Evolutionary conservation across 305 asterid genomes (phyloP), one percentile per base, ranked within the genome.

Genomic region (Fraxinus sp.): DNA sequence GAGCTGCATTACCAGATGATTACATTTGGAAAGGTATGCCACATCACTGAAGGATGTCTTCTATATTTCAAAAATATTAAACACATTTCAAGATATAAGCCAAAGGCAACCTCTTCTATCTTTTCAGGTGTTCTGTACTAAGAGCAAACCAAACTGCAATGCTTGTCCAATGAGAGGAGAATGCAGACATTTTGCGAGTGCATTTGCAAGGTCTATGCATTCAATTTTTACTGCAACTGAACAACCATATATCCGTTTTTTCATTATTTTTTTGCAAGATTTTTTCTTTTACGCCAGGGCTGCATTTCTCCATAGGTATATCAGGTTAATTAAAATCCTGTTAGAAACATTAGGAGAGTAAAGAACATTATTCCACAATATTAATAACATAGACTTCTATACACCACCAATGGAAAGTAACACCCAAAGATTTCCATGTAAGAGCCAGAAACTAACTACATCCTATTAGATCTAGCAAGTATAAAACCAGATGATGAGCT

Each of bases 1-100:
- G 99, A 97, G 91, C 89, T 97, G 85, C 99, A 97, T 89, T 97
- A 95, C 86, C 99, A 97, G 87, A 89, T 97, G 98, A 97, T 97
- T 84, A 95, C 99, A 18, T 97, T 97, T 86, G 98, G 99, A 86
- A 97, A 97, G 99, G 99, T 97, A 92, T 39, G 85, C 59, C 82
- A 46, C 81, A 52, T 62, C 28, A 75, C 79, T 82, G 46, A 41
- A 57, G 33, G 49, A 72, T 77, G 41, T 37, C 77, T 52, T 74
- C 26, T 79, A 80, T 82, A 72, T 79, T 49, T 22, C 64, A 70
- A 43, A 72, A 57, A 16, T 36, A 26, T 80, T 49, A 26, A 80
- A 71, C n/a, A 32, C n/a, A 77, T 77, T 55, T 85, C 28, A n/a
- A 57, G 76, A 75, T 39, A 78, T 72, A 84, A 68, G 80, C 75